A percentile compares a stretch with the other conserved stretches of the same genome.
phyloP scores from a whole-genome alignment of 169 alveolate genomes.

The Eimeria falciformis region DNA sequence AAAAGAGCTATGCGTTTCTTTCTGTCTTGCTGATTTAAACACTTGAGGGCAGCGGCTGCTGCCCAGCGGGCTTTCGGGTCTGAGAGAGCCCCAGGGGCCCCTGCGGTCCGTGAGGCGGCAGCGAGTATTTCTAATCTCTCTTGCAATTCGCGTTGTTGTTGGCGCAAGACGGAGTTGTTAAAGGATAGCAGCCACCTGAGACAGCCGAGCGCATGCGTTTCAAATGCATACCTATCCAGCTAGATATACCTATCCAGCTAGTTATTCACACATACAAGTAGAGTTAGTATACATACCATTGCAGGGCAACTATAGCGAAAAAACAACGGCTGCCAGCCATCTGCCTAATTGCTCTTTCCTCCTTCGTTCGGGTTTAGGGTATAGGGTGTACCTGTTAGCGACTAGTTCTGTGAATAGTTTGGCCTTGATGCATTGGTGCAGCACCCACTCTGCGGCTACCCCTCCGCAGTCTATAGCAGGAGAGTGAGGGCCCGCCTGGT shows the following conservation, averaged over 20 bases:
- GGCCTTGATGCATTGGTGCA: constrained; percentile 43
- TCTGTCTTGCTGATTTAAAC: constrained; percentile 13
- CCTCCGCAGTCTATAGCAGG: constrained; percentile 1
- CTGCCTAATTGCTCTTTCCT: too few species aligned
- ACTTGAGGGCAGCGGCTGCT: neutral
- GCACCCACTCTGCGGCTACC: neutral
- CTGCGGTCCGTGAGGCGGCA: neutral
- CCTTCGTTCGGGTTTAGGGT: neutral
- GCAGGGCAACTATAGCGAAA: too few species aligned
- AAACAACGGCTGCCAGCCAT: too few species aligned
- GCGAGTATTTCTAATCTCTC: neutral
- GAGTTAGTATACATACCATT: too few species aligned
- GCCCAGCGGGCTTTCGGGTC: neutral
- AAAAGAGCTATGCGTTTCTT: neutral
- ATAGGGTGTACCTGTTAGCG: neutral
- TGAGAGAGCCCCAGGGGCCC: neutral
- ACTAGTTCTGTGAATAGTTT: constrained; percentile 17
- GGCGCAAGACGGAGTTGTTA: neutral
- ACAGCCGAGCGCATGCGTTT: too few species aligned
- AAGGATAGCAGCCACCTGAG: constrained; percentile 10
- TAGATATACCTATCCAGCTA: too few species aligned
- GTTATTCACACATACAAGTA: too few species aligned
- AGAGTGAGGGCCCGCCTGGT: neutral
- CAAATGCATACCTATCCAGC: too few species aligned
- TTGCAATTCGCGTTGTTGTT: neutral